Percentiles rank a stretch among this genome's conserved stretches.
These are phyloP conservation scores for Penicillium waksmanii DNA, from an alignment of 495 filamentous ascomycete species.

Conservation along the genomic window DNA sequence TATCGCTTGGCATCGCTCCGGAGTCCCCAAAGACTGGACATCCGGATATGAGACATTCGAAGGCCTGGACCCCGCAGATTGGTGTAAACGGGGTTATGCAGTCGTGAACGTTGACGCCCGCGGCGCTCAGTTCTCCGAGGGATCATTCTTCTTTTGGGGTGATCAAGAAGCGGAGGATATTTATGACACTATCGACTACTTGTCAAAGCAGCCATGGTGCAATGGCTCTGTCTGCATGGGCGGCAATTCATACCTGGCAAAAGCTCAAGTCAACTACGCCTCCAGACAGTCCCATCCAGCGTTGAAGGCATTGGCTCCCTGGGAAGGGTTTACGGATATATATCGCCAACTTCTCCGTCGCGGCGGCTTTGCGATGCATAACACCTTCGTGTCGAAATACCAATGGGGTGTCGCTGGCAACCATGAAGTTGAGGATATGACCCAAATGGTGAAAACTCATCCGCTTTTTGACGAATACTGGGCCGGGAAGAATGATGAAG, in stretches of 20 bases:
- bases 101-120: background rate
- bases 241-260: background rate
- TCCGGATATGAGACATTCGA: slow-evolving; percentile 1
- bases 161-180: background rate
- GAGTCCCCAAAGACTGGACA: background rate
- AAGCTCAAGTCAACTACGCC: background rate
- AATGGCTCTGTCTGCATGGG: background rate
- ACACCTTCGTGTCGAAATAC: background rate
- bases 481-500: background rate
- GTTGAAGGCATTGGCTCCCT: background rate
- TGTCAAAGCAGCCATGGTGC: slow-evolving; percentile 1
- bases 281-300: background rate
- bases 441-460: background rate
- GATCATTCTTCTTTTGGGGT: background rate
- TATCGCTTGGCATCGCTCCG: background rate
- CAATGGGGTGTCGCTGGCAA: background rate
- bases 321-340: background rate
- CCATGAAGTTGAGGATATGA: background rate
- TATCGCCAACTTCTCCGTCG: background rate
- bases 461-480: background rate
- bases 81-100: background rate
- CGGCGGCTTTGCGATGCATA: background rate
- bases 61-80: background rate
- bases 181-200: background rate
- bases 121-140: background rate